Percentiles rank a stretch among this genome's conserved stretches.
phyloP scores from a whole-genome alignment of 2,329 filamentous ascomycete genomes.

The Onygena corvina region DNA sequence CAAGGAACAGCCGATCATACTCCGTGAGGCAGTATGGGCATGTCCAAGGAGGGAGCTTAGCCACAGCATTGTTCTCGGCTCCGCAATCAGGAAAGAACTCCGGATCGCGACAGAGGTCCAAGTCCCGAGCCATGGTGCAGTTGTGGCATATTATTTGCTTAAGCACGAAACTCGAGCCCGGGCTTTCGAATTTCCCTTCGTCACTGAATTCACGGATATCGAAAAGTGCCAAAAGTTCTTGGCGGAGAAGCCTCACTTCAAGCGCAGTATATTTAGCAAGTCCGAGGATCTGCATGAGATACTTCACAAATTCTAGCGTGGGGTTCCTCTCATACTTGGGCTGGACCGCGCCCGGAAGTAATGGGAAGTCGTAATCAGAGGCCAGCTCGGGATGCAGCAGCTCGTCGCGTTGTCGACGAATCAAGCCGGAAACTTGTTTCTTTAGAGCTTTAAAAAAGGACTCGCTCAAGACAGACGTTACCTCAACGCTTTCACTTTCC shows the following conservation, averaged over 20 bases:
- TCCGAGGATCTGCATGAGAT: constrained; percentile 79
- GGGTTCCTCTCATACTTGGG: constrained; percentile 48
- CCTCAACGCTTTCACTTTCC: constrained; percentile 46
- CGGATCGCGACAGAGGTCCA: constrained; percentile 86
- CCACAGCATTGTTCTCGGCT: constrained; percentile 18
- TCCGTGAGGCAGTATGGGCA: constrained; percentile 65
- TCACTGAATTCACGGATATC: constrained; percentile 88
- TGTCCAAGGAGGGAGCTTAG: constrained; percentile 46
- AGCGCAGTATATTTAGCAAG: constrained; percentile 83
- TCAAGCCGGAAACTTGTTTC: constrained; percentile 71
- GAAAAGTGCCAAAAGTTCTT: constrained; percentile 78
- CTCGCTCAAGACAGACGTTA: constrained; percentile 60
- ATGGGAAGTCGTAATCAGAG: constrained; percentile 73
- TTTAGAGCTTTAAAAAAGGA: constrained; percentile 79
- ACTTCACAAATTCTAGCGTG: constrained; percentile 81
- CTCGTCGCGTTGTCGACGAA: constrained; percentile 76
- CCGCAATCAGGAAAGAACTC: constrained; percentile 53
- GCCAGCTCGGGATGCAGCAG: constrained; percentile 80
- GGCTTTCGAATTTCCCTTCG: constrained; percentile 79
- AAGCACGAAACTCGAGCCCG: constrained; percentile 61
- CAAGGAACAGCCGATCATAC: constrained; percentile 66
- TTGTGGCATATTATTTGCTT: constrained; percentile 72
- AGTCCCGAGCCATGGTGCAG: constrained; percentile 76
- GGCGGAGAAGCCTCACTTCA: constrained; percentile 75
- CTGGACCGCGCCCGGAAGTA: constrained; percentile 44